Percentiles rank a stretch among this genome's conserved stretches.
These are phyloP conservation scores for Chrysoporthe austroafricana DNA, from an alignment of 2,329 filamentous ascomycete genomes.

Conservation along the genomic window DNA sequence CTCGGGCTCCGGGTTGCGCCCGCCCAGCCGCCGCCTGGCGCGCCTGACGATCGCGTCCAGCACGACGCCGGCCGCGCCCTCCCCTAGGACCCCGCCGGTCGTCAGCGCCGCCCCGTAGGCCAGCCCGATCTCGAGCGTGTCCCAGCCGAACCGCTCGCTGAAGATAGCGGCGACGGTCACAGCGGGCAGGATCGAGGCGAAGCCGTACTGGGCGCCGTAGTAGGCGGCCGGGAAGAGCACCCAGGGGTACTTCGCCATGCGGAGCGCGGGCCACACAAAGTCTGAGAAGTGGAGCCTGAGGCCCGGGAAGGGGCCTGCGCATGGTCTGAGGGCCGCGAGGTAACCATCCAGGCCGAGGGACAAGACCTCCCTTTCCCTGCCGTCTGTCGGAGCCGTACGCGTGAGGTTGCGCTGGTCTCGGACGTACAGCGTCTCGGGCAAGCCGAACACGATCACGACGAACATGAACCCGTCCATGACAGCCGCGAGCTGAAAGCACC, in stretches of 20 bases:
- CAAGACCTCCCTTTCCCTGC: slow-evolving; percentile 12
- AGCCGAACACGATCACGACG: slow-evolving; percentile 33
- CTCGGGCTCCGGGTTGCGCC: slow-evolving; percentile 33
- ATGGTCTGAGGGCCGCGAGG: slow-evolving; percentile 30
- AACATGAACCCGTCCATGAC: slow-evolving; percentile 36
- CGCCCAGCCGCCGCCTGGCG: slow-evolving; percentile 27
- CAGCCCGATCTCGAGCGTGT: slow-evolving; percentile 37
- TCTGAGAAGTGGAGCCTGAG: slow-evolving; percentile 24
- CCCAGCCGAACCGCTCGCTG: slow-evolving; percentile 36
- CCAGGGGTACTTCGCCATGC: slow-evolving; percentile 37
- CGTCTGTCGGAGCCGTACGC: slow-evolving; percentile 9
- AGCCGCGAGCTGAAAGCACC: slow-evolving; percentile 34
- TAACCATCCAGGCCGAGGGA: slow-evolving; percentile 24
- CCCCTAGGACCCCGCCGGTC: slow-evolving; percentile 34
- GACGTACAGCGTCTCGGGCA: slow-evolving; percentile 39
- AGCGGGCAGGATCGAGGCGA: slow-evolving; percentile 38
- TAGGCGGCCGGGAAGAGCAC: slow-evolving; percentile 39
- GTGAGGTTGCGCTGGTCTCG: slow-evolving; percentile 22
- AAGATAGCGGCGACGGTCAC: slow-evolving; percentile 40
- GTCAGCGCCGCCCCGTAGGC: slow-evolving; percentile 37
- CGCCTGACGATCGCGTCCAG: slow-evolving; percentile 33
- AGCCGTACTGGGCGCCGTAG: slow-evolving; percentile 38
- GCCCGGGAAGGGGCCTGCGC: slow-evolving; percentile 23
- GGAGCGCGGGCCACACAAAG: slow-evolving; percentile 35
- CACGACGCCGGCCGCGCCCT: slow-evolving; percentile 33